Percentiles rank a stretch among this genome's conserved stretches.
These are phyloP conservation scores for Cercospora sp. DNA, from an alignment of 2,329 filamentous ascomycete species.

Conservation along the genomic window DNA sequence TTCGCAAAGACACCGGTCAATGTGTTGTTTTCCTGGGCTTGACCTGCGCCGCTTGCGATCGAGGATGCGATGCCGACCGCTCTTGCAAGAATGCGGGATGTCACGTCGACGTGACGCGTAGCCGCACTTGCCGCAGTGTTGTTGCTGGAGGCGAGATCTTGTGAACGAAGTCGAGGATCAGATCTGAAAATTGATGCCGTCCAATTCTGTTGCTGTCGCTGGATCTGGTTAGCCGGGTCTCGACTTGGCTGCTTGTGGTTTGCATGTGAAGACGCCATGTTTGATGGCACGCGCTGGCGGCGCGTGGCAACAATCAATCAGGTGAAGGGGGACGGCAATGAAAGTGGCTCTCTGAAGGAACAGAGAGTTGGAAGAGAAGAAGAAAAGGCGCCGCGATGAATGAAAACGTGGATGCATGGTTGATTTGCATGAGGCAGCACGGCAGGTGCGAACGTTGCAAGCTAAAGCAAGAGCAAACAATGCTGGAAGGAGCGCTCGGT, in stretches of 20 bases:
- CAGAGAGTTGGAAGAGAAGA: not conserved
- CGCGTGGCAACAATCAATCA: not conserved
- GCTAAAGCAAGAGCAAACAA: not conserved
- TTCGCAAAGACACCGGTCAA: not conserved
- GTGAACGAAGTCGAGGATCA: not conserved
- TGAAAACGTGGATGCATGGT: not conserved
- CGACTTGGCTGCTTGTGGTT: not conserved
- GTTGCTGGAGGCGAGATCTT: not conserved
- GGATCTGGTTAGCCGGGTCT: not conserved
- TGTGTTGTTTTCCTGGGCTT: too few species aligned
- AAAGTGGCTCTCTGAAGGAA: not conserved
- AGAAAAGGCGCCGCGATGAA: not conserved
- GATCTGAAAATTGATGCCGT: not conserved
- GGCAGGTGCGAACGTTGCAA: not conserved
- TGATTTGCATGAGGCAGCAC: not conserved
- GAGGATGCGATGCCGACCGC: not conserved
- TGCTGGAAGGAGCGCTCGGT: not conserved
- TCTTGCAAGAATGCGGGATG: not conserved
- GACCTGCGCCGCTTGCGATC: not conserved
- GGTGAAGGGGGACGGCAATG: not conserved
- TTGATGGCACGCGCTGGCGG: not conserved
- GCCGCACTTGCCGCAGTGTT: not conserved
- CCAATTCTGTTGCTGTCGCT: not conserved
- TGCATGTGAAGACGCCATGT: not conserved
- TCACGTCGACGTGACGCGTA: not conserved